A percentile compares a stretch with the other conserved stretches of the same genome.
Conservation (phyloP, 176 grass and related monocot species). For the Microstegium vimineum region DNA sequence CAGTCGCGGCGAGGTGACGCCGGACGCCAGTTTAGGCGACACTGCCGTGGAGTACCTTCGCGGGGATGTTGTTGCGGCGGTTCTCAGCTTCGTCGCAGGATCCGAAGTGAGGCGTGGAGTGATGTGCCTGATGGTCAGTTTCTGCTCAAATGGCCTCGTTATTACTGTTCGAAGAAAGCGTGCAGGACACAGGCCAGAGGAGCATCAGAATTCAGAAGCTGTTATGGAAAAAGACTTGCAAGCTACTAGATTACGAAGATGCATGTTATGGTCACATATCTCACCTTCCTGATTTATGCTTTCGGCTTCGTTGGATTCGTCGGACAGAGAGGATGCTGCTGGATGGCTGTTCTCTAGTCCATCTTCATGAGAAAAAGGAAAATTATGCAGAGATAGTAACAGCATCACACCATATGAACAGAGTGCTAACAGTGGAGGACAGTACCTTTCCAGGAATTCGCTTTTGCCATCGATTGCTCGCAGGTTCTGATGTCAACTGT, state of each 20-base stretch:
- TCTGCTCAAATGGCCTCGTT: constrained; percentile 45
- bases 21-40: constrained; percentile 65
- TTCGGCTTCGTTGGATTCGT: constrained; percentile 35
- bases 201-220: background rate
- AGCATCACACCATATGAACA: background rate
- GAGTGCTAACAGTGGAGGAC: background rate
- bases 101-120: constrained; percentile 44
- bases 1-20: constrained; percentile 47
- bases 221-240: background rate
- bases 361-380: constrained; percentile 34
- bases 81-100: constrained; percentile 50
- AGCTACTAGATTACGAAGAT: background rate
- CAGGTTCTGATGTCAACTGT: constrained; percentile 74
- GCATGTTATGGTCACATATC: background rate
- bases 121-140: constrained; percentile 48
- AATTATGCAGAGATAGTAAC: background rate
- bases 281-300: constrained; percentile 59
- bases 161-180: constrained; percentile 24
- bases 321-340: constrained; percentile 19
- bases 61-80: constrained; percentile 44
- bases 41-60: constrained; percentile 41
- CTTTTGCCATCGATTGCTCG: constrained; percentile 65
- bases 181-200: background rate
- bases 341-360: constrained; percentile 33
- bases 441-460: constrained; percentile 67